Evolutionary conservation across 768 basidiomycete genomes (phyloP).

Genomic region (Trametes maxima): DNA sequence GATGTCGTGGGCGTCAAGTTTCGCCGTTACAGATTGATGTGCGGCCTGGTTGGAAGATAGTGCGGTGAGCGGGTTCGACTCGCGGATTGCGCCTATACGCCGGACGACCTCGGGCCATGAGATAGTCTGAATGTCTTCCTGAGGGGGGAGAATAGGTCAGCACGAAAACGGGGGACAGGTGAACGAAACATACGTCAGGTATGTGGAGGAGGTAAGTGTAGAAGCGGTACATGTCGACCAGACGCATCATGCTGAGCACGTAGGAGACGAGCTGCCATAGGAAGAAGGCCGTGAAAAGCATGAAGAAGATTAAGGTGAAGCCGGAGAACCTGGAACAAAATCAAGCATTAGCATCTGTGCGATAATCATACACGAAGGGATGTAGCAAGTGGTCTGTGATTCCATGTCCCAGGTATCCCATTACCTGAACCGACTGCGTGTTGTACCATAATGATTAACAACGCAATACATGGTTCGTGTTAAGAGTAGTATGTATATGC

Average conservation of each 20-base stretch:
- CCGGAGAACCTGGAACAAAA: slow-evolving; percentile 68
- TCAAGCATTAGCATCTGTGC: background rate
- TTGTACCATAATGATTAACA: too few species aligned
- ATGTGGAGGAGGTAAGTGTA: slow-evolving; percentile 93
- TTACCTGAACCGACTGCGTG: too few species aligned
- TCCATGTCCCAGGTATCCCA: too few species aligned
- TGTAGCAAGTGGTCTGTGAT: too few species aligned
- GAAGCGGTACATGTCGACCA: slow-evolving; percentile 94
- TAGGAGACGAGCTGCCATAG: slow-evolving; percentile 86
- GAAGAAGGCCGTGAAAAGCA: slow-evolving; percentile 87
- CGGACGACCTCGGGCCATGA: slow-evolving; percentile 95
- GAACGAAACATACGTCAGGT: slow-evolving; percentile 73
- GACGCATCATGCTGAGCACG: slow-evolving; percentile 68
- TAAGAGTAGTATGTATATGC: too few species aligned
- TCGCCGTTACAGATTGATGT: slow-evolving; percentile 72
- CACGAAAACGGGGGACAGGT: slow-evolving; percentile 7
- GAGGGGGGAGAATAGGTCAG: slow-evolving; percentile 1
- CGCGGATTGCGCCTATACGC: slow-evolving; percentile 85
- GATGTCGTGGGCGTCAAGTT: slow-evolving; percentile 96
- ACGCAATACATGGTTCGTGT: too few species aligned
- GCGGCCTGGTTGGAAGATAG: slow-evolving; percentile 60
- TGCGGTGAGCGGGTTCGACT: slow-evolving; percentile 91
- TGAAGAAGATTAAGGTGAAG: slow-evolving; percentile 79
- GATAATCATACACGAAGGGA: too few species aligned
- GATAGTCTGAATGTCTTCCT: slow-evolving; percentile 98